Percentiles rank a stretch among this genome's conserved stretches.
These are phyloP conservation scores for Diplosphaera chodatii DNA, from an alignment of 139 green algal species.

Conservation along the genomic window DNA sequence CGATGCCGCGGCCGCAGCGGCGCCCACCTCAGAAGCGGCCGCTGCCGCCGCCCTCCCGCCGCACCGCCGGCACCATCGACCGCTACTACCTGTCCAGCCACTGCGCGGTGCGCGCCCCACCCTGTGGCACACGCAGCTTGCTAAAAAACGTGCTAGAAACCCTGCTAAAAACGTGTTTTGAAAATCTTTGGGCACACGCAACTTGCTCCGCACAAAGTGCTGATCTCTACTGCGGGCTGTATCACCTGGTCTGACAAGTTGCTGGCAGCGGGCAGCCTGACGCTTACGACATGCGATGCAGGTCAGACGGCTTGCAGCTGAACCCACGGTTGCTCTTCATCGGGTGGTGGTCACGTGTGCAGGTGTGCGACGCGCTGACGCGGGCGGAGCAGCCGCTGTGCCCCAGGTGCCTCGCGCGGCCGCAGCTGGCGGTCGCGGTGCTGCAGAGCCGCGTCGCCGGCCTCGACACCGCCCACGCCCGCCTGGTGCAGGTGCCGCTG, in stretches of 20 bases:
- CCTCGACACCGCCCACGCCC: slow-evolving; percentile 53
- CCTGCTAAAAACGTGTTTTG: no score
- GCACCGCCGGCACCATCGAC: slow-evolving; percentile 67
- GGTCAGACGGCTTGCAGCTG: no score
- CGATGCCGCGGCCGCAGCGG: slow-evolving; percentile 62
- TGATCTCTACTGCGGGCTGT: no score
- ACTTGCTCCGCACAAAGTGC: no score
- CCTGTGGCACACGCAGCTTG: no score
- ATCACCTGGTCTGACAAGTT: no score
- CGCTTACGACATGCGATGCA: no score
- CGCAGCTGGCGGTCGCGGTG: slow-evolving; percentile 43
- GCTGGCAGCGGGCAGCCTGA: no score
- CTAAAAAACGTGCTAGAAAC: no score
- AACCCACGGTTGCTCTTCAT: no score
- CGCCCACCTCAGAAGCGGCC: slow-evolving; percentile 80
- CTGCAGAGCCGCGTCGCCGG: slow-evolving; percentile 39
- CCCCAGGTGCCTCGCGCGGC: slow-evolving; percentile 36
- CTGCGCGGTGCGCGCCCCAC: slow-evolving; percentile 77
- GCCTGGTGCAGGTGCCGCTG: slow-evolving; percentile 38
- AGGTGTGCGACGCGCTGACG: slow-evolving; percentile 80
- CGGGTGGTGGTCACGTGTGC: no score
- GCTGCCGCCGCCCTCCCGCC: slow-evolving; percentile 2
- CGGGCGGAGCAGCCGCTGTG: slow-evolving; percentile 60
- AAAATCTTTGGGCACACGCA: no score
- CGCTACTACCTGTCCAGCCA: slow-evolving; percentile 87